phyloP scores from a whole-genome alignment of 768 basidiomycete species.

The Tephrocybe sp. region DNA sequence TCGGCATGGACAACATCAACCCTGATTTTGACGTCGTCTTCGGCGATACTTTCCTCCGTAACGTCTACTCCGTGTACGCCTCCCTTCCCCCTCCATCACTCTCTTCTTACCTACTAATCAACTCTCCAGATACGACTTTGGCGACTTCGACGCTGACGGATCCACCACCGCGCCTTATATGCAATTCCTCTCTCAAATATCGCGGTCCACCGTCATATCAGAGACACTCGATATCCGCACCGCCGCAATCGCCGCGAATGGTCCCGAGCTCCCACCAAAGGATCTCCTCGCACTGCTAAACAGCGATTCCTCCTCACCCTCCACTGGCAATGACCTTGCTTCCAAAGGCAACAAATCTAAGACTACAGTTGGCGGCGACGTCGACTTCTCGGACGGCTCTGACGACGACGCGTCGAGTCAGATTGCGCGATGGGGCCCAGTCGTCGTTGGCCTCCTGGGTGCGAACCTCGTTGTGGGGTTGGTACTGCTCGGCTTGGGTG shows the following conservation, averaged over 20 bases:
- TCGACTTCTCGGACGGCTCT: background rate
- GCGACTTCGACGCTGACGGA: constrained; percentile 23
- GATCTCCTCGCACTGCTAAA: constrained; percentile 15
- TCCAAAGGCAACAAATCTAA: no score
- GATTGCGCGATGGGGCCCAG: constrained; percentile 23
- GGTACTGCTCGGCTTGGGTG: constrained; percentile 22
- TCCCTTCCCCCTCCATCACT: no score
- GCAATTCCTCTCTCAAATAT: constrained; percentile 38
- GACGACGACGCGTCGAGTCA: constrained; percentile 2
- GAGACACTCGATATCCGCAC: constrained; percentile 28
- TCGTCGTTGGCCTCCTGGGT: constrained; percentile 26
- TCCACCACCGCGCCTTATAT: constrained; percentile 33
- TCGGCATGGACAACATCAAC: constrained; percentile 23
- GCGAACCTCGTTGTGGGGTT: constrained; percentile 27
- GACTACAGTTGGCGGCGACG: no score
- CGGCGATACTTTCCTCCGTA: constrained; percentile 46
- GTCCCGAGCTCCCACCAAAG: constrained; percentile 27
- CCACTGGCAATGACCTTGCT: constrained; percentile 1
- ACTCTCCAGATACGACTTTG: constrained; percentile 41
- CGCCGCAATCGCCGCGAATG: constrained; percentile 22
- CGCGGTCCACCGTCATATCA: constrained; percentile 31
- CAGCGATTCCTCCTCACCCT: constrained; percentile 9
- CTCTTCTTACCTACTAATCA: no score
- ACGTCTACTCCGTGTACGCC: constrained; percentile 43
- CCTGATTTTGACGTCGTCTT: constrained; percentile 38